These are phyloP conservation scores for Penicillium bialowiezense DNA, from an alignment of 495 filamentous ascomycete genomes.

Conservation along the genomic window DNA sequence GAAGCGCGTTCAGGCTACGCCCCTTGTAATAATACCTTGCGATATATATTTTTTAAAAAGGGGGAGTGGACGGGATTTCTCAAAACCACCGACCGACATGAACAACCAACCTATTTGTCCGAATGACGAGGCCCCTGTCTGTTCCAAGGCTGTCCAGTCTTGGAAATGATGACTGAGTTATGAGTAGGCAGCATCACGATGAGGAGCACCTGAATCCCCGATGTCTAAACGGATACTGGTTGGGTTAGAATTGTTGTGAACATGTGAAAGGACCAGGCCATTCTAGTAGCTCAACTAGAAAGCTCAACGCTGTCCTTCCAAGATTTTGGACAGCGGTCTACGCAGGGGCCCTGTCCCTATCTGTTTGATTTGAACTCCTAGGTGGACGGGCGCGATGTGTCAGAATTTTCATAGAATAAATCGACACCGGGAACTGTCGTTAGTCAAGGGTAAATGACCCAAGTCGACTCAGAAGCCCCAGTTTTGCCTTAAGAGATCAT, in stretches of 20 bases:
- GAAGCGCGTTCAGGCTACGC: background rate
- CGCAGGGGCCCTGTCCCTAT: background rate
- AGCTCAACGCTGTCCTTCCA: background rate
- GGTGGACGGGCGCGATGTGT: too few relatives aligned
- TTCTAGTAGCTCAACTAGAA: background rate
- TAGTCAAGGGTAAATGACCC: too few relatives aligned
- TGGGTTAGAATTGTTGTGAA: background rate
- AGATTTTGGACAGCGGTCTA: background rate
- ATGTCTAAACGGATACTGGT: background rate
- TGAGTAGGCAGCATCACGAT: background rate
- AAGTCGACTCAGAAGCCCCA: too few relatives aligned
- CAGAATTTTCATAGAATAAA: too few relatives aligned
- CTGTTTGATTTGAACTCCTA: background rate
- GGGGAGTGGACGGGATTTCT: background rate
- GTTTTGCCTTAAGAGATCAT: constrained; percentile 1
- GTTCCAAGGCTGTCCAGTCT: constrained; percentile 2
- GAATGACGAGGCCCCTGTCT: constrained; percentile 4
- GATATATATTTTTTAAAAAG: background rate
- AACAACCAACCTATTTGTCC: background rate
- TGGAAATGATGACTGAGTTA: constrained; percentile 5
- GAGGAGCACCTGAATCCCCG: background rate
- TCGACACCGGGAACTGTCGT: too few relatives aligned
- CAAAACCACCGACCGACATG: background rate
- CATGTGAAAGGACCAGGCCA: constrained; percentile 1
- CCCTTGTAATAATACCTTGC: too few relatives aligned